Evolutionary conservation across 495 filamentous ascomycete species (phyloP).

Genomic region (Hapsidospora chrysogenum): DNA sequence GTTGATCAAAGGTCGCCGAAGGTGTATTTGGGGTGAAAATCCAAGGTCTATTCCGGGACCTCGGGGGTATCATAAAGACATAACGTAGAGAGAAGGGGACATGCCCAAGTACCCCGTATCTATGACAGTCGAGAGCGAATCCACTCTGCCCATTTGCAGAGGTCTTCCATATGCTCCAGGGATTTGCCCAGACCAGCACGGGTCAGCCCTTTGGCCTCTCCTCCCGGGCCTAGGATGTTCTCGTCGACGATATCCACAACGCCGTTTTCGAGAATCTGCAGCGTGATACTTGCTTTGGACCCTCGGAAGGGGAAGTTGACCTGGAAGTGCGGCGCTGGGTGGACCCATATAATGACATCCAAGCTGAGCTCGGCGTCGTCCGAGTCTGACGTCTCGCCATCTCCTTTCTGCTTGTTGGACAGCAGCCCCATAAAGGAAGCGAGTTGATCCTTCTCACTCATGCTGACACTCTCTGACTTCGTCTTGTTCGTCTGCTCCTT

Average conservation of each 20-base stretch:
- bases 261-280: slow-evolving; percentile 49
- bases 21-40: too few species aligned
- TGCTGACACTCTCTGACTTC: not conserved
- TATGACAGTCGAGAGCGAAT: slow-evolving; percentile 16
- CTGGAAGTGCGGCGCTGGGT: slow-evolving; percentile 27
- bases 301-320: slow-evolving; percentile 31
- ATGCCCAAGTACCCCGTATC: not conserved
- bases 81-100: not conserved
- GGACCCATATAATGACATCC: slow-evolving; percentile 29
- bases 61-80: slow-evolving; percentile 1
- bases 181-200: slow-evolving; percentile 16
- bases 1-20: not conserved
- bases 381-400: slow-evolving; percentile 1
- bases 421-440: not conserved
- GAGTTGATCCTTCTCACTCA: not conserved
- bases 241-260: slow-evolving; percentile 25
- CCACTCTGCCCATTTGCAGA: slow-evolving; percentile 45
- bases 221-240: slow-evolving; percentile 1
- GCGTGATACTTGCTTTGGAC: slow-evolving; percentile 23
- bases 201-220: slow-evolving; percentile 8
- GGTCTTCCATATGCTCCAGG: slow-evolving; percentile 25
- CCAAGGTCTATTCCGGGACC: too few species aligned
- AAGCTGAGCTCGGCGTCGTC: slow-evolving; percentile 12
- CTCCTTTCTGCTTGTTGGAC: not conserved
- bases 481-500: not conserved